Percentiles rank a stretch among this genome's conserved stretches.
Conservation (phyloP, 2,329 filamentous ascomycete species). For the Xylariales sp. region DNA sequence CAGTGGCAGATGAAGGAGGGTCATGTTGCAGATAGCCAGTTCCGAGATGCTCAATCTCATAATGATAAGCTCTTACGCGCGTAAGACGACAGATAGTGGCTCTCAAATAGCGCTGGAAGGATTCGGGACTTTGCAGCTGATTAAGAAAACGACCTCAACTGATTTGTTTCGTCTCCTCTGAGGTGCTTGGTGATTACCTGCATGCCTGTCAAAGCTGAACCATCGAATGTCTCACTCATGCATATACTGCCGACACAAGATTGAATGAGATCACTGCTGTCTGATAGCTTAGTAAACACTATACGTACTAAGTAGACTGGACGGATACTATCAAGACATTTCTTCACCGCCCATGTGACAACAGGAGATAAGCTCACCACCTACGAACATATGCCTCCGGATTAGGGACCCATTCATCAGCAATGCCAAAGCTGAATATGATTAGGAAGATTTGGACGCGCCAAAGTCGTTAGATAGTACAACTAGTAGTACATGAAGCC, state of each 20-base stretch:
- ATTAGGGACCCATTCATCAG: neutral
- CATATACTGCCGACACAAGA: slow-evolving; percentile 5
- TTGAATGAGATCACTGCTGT: neutral
- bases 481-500: neutral
- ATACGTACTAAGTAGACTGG: slow-evolving; percentile 7
- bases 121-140: slow-evolving; percentile 31
- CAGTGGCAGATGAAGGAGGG: neutral
- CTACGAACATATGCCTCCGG: neutral
- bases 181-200: neutral
- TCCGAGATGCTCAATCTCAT: neutral
- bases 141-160: slow-evolving; percentile 24
- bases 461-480: neutral
- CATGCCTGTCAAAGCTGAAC: slow-evolving; percentile 6
- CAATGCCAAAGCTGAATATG: neutral
- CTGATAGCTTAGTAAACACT: neutral
- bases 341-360: slow-evolving; percentile 20
- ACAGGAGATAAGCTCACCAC: slow-evolving; percentile 8
- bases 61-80: slow-evolving; percentile 26
- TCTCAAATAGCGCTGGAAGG: neutral
- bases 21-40: neutral
- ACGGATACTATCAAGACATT: neutral
- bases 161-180: slow-evolving; percentile 20
- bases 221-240: slow-evolving; percentile 27
- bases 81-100: slow-evolving; percentile 10
- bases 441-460: neutral